Evolutionary conservation across 2,329 filamentous ascomycete species (phyloP), one percentile per base, ranked within the genome.

Genomic region (Penicillium sp.): DNA sequence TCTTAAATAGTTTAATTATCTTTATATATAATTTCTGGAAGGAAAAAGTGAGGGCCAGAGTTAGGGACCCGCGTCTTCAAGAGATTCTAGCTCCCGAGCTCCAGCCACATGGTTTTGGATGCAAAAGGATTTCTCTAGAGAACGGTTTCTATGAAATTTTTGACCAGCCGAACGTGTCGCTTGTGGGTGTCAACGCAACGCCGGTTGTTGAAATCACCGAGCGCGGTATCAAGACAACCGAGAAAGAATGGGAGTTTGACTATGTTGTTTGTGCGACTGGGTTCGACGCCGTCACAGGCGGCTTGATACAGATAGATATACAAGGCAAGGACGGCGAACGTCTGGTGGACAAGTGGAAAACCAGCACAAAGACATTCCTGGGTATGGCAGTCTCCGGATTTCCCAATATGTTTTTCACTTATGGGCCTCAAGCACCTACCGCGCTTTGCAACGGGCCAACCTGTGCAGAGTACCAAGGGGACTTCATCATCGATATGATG

Each of bases 11-110:
- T n/a, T n/a, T n/a, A n/a, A n/a, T n/a, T n/a, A n/a, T n/a, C n/a
- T n/a, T n/a, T n/a, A n/a, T n/a, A 0, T 85, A 84, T 63, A 69
- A 78, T 2, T 84, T 84, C 65, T 85, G 82, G 79, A 72, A 71
- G 2, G 73, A 74, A 58, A 83, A 82, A 66, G 77, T 77, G 0
- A 74, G 80, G 0, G 71, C 68, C 12, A 75, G 82, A 2, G 74
- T 86, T 45, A 68, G 72, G 0, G 79, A 85, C 55, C 74, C 81
- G 0, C 68, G 68, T 24, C 75, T 77, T 60, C 69, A 75, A 24
- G 77, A 83, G 14, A 59, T 84, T 2, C 71, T 85, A 6, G 82
- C 82, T 0, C 83, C 83, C 0, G 61, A 73, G 8, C 65, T 79
- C 47, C 78, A 76, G 68, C 82, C 78, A 0, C 79, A 84, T 55